Percentiles rank a stretch among this genome's conserved stretches.
These are phyloP conservation scores for Exophiala sp. DNA, from an alignment of 2,329 filamentous ascomycete genomes.

Conservation along the genomic window DNA sequence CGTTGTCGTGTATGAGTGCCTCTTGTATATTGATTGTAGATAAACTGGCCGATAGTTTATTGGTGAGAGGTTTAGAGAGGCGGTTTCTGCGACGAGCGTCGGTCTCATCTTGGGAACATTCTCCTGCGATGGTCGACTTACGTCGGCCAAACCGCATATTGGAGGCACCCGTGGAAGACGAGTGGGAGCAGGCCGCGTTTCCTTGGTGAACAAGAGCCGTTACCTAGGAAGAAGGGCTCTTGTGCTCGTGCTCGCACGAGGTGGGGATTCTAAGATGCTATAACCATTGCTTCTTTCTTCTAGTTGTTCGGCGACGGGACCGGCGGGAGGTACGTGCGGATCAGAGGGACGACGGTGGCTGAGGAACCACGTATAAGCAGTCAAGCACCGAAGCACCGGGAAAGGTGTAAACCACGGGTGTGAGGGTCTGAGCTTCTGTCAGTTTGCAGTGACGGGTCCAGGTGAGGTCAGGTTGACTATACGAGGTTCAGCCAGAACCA, in stretches of 20 bases:
- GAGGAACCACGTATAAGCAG: not conserved
- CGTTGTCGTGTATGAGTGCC: conserved; percentile 7
- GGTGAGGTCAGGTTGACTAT: not conserved
- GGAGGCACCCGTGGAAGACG: not conserved
- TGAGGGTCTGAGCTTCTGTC: not conserved
- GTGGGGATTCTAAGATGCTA: conserved; percentile 1
- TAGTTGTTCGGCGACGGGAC: not conserved
- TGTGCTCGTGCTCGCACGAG: not conserved
- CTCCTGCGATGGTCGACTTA: conserved; percentile 14
- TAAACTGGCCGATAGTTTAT: conserved; percentile 12
- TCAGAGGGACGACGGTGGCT: not conserved
- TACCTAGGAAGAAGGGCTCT: not conserved
- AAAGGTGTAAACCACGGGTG: not conserved
- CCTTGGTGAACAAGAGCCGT: not conserved
- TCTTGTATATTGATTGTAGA: conserved; percentile 17
- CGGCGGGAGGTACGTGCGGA: not conserved
- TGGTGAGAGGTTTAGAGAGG: conserved; percentile 28
- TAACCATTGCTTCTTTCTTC: not conserved
- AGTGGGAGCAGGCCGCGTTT: not conserved
- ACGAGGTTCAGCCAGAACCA: not conserved
- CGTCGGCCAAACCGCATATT: conserved; percentile 20
- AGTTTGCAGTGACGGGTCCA: not conserved
- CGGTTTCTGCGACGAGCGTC: conserved; percentile 25
- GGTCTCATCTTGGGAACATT: conserved; percentile 9
- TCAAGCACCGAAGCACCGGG: not conserved